A percentile compares a stretch with the other conserved stretches of the same genome.
These are phyloP conservation scores for Lactifluus echinatus DNA, from an alignment of 768 basidiomycete genomes.

Conservation along the genomic window DNA sequence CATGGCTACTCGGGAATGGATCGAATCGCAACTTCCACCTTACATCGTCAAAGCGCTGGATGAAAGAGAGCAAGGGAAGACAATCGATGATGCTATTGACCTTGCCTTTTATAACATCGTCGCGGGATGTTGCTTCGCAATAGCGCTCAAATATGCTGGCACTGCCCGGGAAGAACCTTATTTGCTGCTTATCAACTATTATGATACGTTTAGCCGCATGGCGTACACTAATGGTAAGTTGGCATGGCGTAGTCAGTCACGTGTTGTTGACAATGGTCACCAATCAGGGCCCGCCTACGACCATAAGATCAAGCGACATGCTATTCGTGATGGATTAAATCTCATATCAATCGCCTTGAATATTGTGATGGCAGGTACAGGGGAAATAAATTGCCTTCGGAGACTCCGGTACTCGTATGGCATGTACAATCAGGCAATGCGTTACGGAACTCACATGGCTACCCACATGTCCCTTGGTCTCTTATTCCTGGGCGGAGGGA, in stretches of 20 bases:
- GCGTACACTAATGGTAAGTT: conserved; percentile 59
- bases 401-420: conserved; percentile 86
- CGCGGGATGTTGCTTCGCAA: conserved; percentile 83
- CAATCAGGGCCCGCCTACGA: conserved; percentile 67
- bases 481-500: conserved; percentile 88
- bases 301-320: conserved; percentile 78
- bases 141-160: conserved; percentile 90
- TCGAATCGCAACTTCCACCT: conserved; percentile 57
- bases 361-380: conserved; percentile 97
- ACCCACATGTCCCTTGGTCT: conserved; percentile 87
- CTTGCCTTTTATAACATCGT: conserved; percentile 88
- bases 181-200: conserved; percentile 68
- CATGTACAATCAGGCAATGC: conserved; percentile 60
- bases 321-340: conserved; percentile 81
- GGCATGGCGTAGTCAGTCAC: not conserved
- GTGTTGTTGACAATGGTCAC: conserved; percentile 2
- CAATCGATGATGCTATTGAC: conserved; percentile 65
- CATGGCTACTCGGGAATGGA: conserved; percentile 64
- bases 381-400: conserved; percentile 83
- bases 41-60: conserved; percentile 57
- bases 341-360: conserved; percentile 78
- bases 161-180: conserved; percentile 90
- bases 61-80: conserved; percentile 36
- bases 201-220: conserved; percentile 67
- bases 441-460: conserved; percentile 85